A percentile compares a stretch with the other conserved stretches of the same genome.
Evolutionary conservation across 768 basidiomycete species (phyloP).

Genomic region (Mycena olivaceomarginata): DNA sequence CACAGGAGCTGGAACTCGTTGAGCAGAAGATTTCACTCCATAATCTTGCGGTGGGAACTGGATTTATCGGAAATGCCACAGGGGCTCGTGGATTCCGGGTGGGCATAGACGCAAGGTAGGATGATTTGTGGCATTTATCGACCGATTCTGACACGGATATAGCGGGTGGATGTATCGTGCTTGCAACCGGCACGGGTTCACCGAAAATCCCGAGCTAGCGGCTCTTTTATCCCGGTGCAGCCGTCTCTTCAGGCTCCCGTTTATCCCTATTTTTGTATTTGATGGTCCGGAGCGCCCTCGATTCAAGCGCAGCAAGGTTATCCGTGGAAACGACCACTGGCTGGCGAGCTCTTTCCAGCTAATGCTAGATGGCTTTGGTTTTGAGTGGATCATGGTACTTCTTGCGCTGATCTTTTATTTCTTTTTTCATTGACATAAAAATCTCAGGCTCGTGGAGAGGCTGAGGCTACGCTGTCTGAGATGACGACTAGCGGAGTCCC

Average conservation of each 20-base stretch:
- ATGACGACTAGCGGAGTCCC: conserved; percentile 60
- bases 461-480: conserved; percentile 72
- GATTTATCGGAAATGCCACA: conserved; percentile 54
- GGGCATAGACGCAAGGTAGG: conserved; percentile 61
- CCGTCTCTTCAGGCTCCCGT: conserved; percentile 58
- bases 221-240: conserved; percentile 65
- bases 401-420: background rate
- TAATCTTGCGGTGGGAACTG: conserved; percentile 55
- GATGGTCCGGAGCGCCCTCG: conserved; percentile 66
- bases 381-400: conserved; percentile 54
- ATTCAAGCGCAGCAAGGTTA: conserved; percentile 60
- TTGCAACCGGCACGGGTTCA: conserved; percentile 54
- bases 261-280: conserved; percentile 69
- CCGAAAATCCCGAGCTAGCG: conserved; percentile 64
- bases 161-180: conserved; percentile 39
- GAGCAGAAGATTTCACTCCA: conserved; percentile 56
- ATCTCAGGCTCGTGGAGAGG: conserved; percentile 75
- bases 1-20: conserved; percentile 57
- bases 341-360: conserved; percentile 48
- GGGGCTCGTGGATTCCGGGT: conserved; percentile 56
- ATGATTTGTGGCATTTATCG: too few species aligned
- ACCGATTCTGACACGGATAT: background rate
- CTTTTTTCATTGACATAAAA: conserved; percentile 44
- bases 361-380: conserved; percentile 66
- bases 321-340: conserved; percentile 51